Base-by-base conservation (phyloP, 176 grass and related monocot genomes). In the Calamus simplicifolius region DNA sequence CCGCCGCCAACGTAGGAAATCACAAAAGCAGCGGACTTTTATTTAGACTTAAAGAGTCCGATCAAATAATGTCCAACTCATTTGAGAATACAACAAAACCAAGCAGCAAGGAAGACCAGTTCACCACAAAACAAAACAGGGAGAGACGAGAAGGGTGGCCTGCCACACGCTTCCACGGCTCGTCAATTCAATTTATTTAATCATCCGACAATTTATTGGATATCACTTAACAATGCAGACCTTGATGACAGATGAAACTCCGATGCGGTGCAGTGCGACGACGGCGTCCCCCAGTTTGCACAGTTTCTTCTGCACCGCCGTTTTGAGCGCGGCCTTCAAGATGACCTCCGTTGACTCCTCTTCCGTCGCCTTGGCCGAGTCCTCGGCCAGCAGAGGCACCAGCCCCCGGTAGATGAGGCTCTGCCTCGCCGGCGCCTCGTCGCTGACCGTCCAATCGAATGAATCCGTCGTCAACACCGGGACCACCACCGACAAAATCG, bases 211-310 rank as follows among this genome's bases (percentile, higher is more conserved):
- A 31, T 8, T 21, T 48, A 19, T 48, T 4, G 17, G 8, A 16
- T n/a, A n/a, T 62, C 31, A 62, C 59, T 62, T 62, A 2, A 62
- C 59, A 2, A 49, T 49, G 30, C 59, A 62, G 59, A 62, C 48
- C 59, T 62, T 62, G 21, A 62, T 48, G 59, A 62, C 59, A 4
- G 59, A 62, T 1, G 30, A 17, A 3, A 21, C 43, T n/a, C 59
- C 59, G 3, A 62, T 48, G 59, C 59, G 59, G 17, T 62, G 59
- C 30, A 62, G n/a, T 62, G 29, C 59, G 13, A 62, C 59, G 7
- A 62, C 18, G 2, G 59, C 59, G 23, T 62, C 59, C 7, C 59
- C 59, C 14, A 18, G 59, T 31, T 62, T 62, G 29, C 59, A 62
- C 6, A 62, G 59, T 3, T 18, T 15, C 30, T 38, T 62, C 29